Percentiles rank a stretch among this genome's conserved stretches.
phyloP scores from a whole-genome alignment of 805 yeast genomes.

The Starmerella sirachaensis region DNA sequence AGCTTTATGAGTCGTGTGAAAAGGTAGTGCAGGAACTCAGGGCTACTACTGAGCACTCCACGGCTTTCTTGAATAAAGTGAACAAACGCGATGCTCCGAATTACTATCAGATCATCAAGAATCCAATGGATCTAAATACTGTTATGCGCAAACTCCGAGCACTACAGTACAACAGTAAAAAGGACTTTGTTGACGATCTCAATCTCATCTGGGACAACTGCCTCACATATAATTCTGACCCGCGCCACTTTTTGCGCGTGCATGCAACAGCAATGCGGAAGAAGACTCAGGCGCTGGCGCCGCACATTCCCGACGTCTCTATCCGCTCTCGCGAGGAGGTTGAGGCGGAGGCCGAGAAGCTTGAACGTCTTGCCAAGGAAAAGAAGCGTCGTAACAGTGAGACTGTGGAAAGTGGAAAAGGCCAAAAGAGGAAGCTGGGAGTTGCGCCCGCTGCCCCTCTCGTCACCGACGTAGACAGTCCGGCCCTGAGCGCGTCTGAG shows the following conservation, averaged over 20 bases:
- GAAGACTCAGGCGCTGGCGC: slow-evolving; percentile 60
- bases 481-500: not conserved
- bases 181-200: slow-evolving; percentile 86
- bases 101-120: slow-evolving; percentile 76
- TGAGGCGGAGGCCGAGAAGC: slow-evolving; percentile 31
- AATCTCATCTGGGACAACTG: slow-evolving; percentile 95
- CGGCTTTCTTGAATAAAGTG: slow-evolving; percentile 91
- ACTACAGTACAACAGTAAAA: slow-evolving; percentile 70
- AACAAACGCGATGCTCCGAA: slow-evolving; percentile 97
- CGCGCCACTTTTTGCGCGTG: slow-evolving; percentile 75
- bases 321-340: slow-evolving; percentile 42
- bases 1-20: slow-evolving; percentile 92
- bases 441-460: slow-evolving; percentile 3
- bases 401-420: slow-evolving; percentile 7
- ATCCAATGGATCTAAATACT: slow-evolving; percentile 93
- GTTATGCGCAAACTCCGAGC: slow-evolving; percentile 79
- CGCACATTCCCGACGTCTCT: slow-evolving; percentile 79
- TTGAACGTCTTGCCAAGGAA: slow-evolving; percentile 7
- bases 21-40: slow-evolving; percentile 83
- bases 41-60: slow-evolving; percentile 89
- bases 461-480: not conserved
- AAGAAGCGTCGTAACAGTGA: not conserved
- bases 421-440: slow-evolving; percentile 13
- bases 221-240: slow-evolving; percentile 84
- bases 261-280: slow-evolving; percentile 97